Percentiles rank a stretch among this genome's conserved stretches.
Evolutionary conservation across 805 yeast genomes (phyloP).

Genomic region (Hanseniaspora pseudoguilliermondii): DNA sequence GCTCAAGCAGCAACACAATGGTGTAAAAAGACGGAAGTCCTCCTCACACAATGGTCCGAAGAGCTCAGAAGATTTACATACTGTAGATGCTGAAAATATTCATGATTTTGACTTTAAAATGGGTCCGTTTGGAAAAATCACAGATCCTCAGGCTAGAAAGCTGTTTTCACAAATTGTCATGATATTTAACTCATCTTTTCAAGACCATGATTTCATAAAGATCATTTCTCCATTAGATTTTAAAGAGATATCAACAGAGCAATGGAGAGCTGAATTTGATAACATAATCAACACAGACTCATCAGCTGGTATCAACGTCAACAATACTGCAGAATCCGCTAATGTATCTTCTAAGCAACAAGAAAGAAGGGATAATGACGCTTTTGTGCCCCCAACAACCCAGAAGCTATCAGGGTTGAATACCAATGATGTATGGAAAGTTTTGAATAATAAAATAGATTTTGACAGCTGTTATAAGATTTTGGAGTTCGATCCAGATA

Average conservation of each 20-base stretch:
- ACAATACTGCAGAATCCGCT: neutral
- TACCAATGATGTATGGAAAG: constrained; percentile 6
- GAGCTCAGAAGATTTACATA: neutral
- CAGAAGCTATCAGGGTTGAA: constrained; percentile 6
- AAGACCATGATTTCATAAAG: constrained; percentile 73
- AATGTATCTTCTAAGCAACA: neutral
- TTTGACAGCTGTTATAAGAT: constrained; percentile 6
- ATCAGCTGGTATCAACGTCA: neutral
- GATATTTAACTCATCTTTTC: constrained; percentile 80
- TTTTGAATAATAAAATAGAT: constrained; percentile 7
- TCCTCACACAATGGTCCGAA: neutral
- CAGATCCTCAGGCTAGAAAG: constrained; percentile 71
- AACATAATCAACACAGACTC: constrained; percentile 5
- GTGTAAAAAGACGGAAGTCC: constrained; percentile 4
- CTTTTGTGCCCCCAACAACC: constrained; percentile 10
- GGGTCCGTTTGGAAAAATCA: constrained; percentile 86
- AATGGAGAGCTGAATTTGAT: constrained; percentile 8
- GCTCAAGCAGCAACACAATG: neutral
- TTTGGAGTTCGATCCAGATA: constrained; percentile 3
- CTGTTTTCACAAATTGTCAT: constrained; percentile 85
- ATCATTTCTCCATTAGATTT: constrained; percentile 10
- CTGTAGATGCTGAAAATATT: neutral
- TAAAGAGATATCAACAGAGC: neutral
- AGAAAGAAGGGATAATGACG: constrained; percentile 1
- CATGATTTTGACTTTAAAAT: constrained; percentile 19